These are phyloP conservation scores for Rhamnella rubrinervis DNA, from an alignment of 331 rosid species.

Conservation along the genomic window DNA sequence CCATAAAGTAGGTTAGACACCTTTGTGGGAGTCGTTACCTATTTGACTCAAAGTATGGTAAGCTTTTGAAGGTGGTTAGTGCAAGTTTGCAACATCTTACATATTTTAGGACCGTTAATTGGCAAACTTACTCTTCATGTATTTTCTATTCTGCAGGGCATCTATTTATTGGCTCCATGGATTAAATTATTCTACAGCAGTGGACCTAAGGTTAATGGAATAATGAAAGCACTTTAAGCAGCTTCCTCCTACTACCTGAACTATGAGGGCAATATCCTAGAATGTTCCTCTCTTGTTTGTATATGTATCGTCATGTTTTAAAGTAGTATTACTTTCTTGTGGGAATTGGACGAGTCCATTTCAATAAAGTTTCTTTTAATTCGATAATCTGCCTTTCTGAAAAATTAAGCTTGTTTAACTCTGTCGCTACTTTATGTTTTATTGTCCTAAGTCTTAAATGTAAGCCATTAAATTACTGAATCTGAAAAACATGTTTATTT, in stretches of 20 bases:
- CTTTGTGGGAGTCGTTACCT: slow-evolving; percentile 5
- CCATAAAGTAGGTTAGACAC: slow-evolving; percentile 13
- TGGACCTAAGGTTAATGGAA: not conserved
- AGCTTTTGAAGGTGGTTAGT: slow-evolving; percentile 4
- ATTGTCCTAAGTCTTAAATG: too few species aligned
- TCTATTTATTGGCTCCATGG: slow-evolving; percentile 25
- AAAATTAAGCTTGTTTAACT: too few species aligned
- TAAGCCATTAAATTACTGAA: too few species aligned
- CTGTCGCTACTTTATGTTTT: too few species aligned
- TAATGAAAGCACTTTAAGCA: not conserved
- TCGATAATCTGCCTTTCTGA: too few species aligned
- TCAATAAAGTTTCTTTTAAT: too few species aligned
- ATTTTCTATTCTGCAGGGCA: slow-evolving; percentile 42
- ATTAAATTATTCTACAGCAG: slow-evolving; percentile 7
- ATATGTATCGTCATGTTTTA: slow-evolving; percentile 4
- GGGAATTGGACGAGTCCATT: not conserved
- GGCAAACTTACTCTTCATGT: slow-evolving; percentile 19
- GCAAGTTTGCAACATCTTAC: not conserved
- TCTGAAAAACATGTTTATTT: too few species aligned
- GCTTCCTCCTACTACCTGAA: slow-evolving; percentile 3
- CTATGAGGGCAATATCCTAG: slow-evolving; percentile 4
- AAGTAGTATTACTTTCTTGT: not conserved
- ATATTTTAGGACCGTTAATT: not conserved
- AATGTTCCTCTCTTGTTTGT: slow-evolving; percentile 14
- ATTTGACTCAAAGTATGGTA: slow-evolving; percentile 17